A percentile compares a stretch with the other conserved stretches of the same genome.
Evolutionary conservation across 208 protist species (phyloP).

Genomic region (Lotmaria passim): DNA sequence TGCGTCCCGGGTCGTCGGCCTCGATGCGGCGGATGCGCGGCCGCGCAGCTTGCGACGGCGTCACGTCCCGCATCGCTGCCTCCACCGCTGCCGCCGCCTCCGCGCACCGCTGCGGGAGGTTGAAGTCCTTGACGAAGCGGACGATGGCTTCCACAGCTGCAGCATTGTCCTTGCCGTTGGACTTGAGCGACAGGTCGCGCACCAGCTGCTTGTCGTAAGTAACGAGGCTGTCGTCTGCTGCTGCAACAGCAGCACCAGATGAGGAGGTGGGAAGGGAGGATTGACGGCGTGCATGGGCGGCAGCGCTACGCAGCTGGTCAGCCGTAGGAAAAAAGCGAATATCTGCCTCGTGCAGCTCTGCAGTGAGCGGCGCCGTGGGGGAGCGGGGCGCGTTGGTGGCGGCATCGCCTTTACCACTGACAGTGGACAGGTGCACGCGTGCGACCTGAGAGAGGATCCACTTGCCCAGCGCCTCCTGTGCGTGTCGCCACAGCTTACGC

Average conservation of each 20-base stretch:
- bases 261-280: background rate
- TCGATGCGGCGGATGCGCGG: slow-evolving; percentile 47
- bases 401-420: background rate
- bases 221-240: background rate
- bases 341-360: slow-evolving; percentile 24
- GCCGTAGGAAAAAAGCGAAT: slow-evolving; percentile 53
- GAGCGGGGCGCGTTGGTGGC: background rate
- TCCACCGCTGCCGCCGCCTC: slow-evolving; percentile 47
- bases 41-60: slow-evolving; percentile 25
- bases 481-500: slow-evolving; percentile 85
- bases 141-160: slow-evolving; percentile 43
- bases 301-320: slow-evolving; percentile 20
- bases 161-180: slow-evolving; percentile 44
- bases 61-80: slow-evolving; percentile 37
- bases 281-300: background rate
- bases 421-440: slow-evolving; percentile 37
- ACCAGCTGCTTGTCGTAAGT: slow-evolving; percentile 87
- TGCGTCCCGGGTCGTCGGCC: slow-evolving; percentile 54
- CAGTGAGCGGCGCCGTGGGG: background rate
- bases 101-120: slow-evolving; percentile 57
- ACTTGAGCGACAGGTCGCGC: slow-evolving; percentile 84
- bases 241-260: no score
- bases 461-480: slow-evolving; percentile 87
- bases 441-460: slow-evolving; percentile 89
- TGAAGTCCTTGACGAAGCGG: slow-evolving; percentile 52